Evolutionary conservation across 495 filamentous ascomycete species (phyloP), one percentile per base, ranked within the genome.

Genomic region (Lentithecium fluviatile): DNA sequence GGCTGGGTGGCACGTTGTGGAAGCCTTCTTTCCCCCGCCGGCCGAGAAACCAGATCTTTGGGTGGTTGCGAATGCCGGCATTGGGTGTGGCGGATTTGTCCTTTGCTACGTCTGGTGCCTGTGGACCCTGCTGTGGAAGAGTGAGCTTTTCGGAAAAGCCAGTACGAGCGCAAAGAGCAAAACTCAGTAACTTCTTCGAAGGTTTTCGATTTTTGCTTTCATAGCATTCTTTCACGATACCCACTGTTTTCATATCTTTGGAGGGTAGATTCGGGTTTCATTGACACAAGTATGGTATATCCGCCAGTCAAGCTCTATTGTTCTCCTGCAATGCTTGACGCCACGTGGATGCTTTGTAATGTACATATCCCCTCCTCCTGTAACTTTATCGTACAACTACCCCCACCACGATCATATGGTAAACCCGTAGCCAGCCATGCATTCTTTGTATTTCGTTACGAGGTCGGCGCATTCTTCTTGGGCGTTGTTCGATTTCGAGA

Each of bases 381-480:
- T 32, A 32, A 10, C 10, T 32, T 10, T 32, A 32, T 32, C 29
- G 29, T 32, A 32, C 29, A 32, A 32, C 10, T 32, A 13, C 3
- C 40, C 6, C 13, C 40, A 15, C 40, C 20, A 2, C 45, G n/a
- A 45, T 69, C 67, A 68, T 74, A 87, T 65, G 88, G 89, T 85
- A 79, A 97, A 98, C 34, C 94, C 94, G 71, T 87, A 97, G 19
- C 91, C 88, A 38, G 84, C 84, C 94, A 98, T 98, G 72, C 94
- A 98, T 53, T 75, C 83, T 81, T 86, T 85, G 77, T 98, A 98
- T 67, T 86, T 82, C 13, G 91, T 85, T 63, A 98, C 88, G 55
- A 85, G 83, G 13, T 85, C 79, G 72, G 85, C 78, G 78, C 94
- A 98, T 62, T 92, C 90, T 65, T 80, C 71, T 68, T 89, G 81